Conservation (phyloP, 148 eudicot genomes). For the Rhododendron simsii region DNA sequence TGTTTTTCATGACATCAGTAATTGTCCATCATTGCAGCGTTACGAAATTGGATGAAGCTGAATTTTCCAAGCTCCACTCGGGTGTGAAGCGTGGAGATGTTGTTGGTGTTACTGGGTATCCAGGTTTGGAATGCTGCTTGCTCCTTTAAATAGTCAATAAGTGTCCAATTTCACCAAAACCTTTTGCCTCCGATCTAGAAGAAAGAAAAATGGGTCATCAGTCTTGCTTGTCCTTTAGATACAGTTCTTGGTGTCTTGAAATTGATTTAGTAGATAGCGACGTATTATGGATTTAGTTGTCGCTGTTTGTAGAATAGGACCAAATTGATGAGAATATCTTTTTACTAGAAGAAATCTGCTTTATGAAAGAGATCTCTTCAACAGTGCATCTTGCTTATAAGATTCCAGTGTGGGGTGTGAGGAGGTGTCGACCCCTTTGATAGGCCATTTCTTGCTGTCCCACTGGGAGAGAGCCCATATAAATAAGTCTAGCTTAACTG, state of each 20-base stretch:
- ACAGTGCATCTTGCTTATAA: neutral
- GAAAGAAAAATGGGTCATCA: neutral
- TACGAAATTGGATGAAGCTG: constrained; percentile 66
- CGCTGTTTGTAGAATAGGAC: neutral
- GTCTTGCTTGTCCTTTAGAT: neutral
- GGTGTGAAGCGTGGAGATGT: constrained; percentile 92
- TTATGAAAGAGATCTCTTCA: neutral
- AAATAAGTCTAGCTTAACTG: neutral
- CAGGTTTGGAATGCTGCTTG: constrained; percentile 45
- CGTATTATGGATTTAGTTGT: neutral
- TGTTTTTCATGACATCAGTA: neutral
- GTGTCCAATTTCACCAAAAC: neutral
- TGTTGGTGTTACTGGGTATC: constrained; percentile 80
- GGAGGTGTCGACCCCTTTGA: neutral
- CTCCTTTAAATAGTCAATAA: neutral
- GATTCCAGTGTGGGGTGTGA: neutral
- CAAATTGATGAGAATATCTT: neutral
- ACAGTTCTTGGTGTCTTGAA: neutral
- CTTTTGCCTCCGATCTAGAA: neutral
- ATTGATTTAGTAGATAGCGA: neutral
- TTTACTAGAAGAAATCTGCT: neutral
- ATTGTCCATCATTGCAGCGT: constrained; percentile 27
- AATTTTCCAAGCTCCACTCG: constrained; percentile 62
- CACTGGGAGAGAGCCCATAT: neutral
- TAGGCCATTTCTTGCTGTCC: neutral